phyloP scores from a whole-genome alignment of 2,329 filamentous ascomycete genomes.

The Colletotrichum abscissum region DNA sequence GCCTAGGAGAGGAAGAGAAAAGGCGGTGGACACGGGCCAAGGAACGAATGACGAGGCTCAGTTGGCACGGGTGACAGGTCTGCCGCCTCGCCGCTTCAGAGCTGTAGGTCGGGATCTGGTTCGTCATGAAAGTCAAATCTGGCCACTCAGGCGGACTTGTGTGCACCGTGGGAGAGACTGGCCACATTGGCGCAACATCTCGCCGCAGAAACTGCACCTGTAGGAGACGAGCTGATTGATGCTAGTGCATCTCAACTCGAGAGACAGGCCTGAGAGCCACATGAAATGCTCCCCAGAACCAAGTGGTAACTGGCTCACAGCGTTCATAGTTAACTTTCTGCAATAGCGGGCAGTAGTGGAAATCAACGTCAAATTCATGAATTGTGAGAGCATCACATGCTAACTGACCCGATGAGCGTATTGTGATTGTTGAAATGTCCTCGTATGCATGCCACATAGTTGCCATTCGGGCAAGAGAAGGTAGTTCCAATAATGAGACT shows the following conservation, averaged over 20 bases:
- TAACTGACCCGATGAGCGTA: not conserved
- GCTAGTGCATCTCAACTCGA: slow-evolving; percentile 34
- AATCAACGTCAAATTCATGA: slow-evolving; percentile 28
- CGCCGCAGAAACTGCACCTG: slow-evolving; percentile 1
- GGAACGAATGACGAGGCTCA: slow-evolving; percentile 11
- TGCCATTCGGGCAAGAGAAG: not conserved
- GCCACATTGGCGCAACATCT: slow-evolving; percentile 1
- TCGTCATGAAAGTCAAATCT: slow-evolving; percentile 20
- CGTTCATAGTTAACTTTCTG: slow-evolving; percentile 22
- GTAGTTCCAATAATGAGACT: not conserved
- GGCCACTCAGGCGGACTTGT: slow-evolving; percentile 27
- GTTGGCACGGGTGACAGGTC: slow-evolving; percentile 17
- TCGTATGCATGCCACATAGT: not conserved
- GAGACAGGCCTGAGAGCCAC: slow-evolving; percentile 11
- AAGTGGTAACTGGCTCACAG: slow-evolving; percentile 31
- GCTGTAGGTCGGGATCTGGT: slow-evolving; percentile 21
- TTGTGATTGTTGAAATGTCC: not conserved
- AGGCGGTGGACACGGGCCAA: slow-evolving; percentile 26
- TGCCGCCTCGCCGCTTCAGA: slow-evolving; percentile 25
- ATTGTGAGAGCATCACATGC: slow-evolving; percentile 10
- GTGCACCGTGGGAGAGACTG: slow-evolving; percentile 4
- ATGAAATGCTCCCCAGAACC: slow-evolving; percentile 19
- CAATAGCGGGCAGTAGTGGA: not conserved
- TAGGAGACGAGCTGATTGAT: slow-evolving; percentile 25
- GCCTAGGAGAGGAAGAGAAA: slow-evolving; percentile 52